A percentile compares a stretch with the other conserved stretches of the same genome.
These are phyloP conservation scores for Hibiscus syriacus DNA, from an alignment of 345 rosid genomes.

Conservation along the genomic window DNA sequence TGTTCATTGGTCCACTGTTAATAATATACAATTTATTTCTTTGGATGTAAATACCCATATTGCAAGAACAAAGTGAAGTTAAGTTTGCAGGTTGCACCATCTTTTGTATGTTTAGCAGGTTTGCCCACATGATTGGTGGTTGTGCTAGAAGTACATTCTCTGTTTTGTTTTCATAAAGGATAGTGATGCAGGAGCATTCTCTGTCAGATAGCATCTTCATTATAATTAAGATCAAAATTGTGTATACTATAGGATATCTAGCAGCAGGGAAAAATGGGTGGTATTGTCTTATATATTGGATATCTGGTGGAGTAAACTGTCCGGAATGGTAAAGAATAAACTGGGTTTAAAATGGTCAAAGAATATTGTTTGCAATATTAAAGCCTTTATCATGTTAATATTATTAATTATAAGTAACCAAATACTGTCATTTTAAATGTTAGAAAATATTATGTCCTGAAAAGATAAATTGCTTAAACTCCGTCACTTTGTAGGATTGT, in stretches of 20 bases:
- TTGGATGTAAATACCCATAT: background rate
- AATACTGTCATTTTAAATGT: background rate
- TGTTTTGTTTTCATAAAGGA: background rate
- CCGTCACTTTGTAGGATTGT: background rate
- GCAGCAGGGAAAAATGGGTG: background rate
- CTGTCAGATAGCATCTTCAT: background rate
- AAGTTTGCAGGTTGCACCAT: conserved; percentile 11
- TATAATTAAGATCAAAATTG: background rate
- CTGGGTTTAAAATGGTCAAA: background rate
- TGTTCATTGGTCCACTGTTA: background rate
- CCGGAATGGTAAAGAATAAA: background rate
- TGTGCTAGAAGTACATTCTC: background rate
- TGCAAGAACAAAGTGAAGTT: background rate
- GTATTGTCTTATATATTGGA: background rate
- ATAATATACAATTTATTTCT: background rate
- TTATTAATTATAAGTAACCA: background rate
- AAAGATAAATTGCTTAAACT: background rate
- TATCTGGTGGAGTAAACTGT: background rate
- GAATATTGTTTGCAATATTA: background rate
- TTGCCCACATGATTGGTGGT: background rate
- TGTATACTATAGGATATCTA: background rate
- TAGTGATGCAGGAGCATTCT: background rate
- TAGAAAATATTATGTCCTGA: background rate
- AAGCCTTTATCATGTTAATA: background rate
- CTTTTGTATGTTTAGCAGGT: conserved; percentile 9